Percentiles rank a stretch among this genome's conserved stretches.
Evolutionary conservation across 345 rosid species (phyloP).

Genomic region (Noccaea caerulescens): DNA sequence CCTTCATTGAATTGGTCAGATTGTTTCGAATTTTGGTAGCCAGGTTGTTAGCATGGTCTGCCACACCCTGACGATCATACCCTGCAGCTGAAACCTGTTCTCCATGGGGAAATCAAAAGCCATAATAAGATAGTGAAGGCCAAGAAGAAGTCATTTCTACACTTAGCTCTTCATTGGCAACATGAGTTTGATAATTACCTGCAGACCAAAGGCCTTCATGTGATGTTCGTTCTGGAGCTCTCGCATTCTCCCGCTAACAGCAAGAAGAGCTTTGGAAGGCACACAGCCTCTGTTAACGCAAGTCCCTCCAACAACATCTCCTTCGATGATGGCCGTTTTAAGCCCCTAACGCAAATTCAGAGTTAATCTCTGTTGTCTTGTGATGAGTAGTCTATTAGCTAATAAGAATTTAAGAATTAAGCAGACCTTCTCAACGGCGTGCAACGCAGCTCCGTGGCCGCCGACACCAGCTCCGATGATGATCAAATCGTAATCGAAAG

Average conservation of each 20-base stretch:
- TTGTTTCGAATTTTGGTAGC: constrained; percentile 88
- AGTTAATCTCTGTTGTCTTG: not conserved
- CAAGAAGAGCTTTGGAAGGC: constrained; percentile 96
- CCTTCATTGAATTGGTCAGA: constrained; percentile 93
- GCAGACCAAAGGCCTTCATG: constrained; percentile 92
- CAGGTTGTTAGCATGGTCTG: constrained; percentile 93
- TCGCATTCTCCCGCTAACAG: constrained; percentile 96
- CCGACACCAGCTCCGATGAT: constrained; percentile 99
- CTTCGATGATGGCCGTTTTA: constrained; percentile 94
- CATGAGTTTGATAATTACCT: constrained; percentile 51
- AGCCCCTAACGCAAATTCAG: constrained; percentile 58
- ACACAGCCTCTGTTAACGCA: constrained; percentile 99
- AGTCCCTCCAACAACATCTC: constrained; percentile 98
- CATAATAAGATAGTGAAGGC: constrained; percentile 22
- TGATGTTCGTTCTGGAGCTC: constrained; percentile 95
- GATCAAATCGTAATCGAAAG: constrained; percentile 88
- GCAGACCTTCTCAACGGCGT: constrained; percentile 85
- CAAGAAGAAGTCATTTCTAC: not conserved
- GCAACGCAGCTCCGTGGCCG: constrained; percentile 97
- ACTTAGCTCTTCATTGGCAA: no score
- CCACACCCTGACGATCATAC: constrained; percentile 93
- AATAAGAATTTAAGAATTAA: not conserved
- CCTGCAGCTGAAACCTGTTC: constrained; percentile 89
- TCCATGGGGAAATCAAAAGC: constrained; percentile 4
- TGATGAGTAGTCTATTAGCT: not conserved